Conservation (phyloP, 139 green algal species). For the Dunaliella sp. region DNA sequence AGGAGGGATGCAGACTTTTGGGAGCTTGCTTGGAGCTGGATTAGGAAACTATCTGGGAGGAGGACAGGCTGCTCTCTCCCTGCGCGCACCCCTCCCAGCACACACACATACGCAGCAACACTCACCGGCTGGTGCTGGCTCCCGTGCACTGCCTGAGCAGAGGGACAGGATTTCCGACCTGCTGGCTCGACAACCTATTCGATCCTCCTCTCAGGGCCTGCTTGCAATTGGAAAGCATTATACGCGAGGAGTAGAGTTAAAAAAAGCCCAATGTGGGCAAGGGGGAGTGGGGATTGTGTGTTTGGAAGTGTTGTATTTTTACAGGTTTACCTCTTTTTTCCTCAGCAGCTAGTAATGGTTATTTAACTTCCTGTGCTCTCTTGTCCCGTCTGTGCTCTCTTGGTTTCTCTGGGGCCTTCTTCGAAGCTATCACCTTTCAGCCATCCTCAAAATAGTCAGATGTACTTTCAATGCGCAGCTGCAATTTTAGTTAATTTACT, state of each 20-base stretch:
- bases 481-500: no score
- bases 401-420: no score
- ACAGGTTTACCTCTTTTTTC: not conserved
- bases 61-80: not conserved
- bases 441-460: no score
- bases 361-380: not conserved
- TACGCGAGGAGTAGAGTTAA: not conserved
- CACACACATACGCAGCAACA: not conserved
- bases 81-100: not conserved
- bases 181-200: not conserved
- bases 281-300: not conserved
- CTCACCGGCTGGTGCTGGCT: not conserved
- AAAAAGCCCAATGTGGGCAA: not conserved
- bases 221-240: not conserved
- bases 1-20: not conserved
- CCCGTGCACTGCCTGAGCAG: not conserved
- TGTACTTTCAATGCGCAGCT: no score
- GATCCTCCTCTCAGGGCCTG: not conserved
- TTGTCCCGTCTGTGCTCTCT: conserved; percentile 13
- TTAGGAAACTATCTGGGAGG: no score
- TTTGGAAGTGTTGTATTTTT: not conserved
- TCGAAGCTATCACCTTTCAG: no score
- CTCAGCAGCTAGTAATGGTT: not conserved
- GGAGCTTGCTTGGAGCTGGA: no score
- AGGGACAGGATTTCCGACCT: not conserved